Evolutionary conservation across 2,329 filamentous ascomycete species (phyloP), one percentile per base, ranked within the genome.

Genomic region (Huntiella savannae): DNA sequence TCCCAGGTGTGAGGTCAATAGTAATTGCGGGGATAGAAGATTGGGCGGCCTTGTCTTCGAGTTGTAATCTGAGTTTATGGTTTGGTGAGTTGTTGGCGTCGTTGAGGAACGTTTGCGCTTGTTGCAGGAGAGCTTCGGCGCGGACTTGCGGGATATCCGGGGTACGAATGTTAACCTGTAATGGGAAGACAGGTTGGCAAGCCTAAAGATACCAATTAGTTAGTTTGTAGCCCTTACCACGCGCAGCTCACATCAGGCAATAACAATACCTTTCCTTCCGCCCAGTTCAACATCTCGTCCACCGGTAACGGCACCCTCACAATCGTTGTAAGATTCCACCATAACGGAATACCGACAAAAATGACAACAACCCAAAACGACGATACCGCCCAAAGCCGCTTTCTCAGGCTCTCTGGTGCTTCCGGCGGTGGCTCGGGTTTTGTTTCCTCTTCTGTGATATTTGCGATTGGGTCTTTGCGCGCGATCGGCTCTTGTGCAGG

Each of bases 251-350:
- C 7, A 6, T n/a, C 12, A 19, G 12, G 6, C n/a, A 12, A 35
- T 15, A 19, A 36, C 22, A 48, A 64, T 51, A 61, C 87, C 71
- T 82, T 84, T 53, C 86, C 86, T 56, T 92, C 82, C 7, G 85
- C 82, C 88, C 91, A 96, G 51, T 81, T 73, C 54, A 82, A 73
- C 91, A 98, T 98, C 46, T 78, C 73, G 57, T 81, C 72, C 53
- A 95, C 62, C 4, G 91, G 91, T 54, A 98, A 65, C 39, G 77
- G 71, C 10, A 88, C 87, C 47, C 91, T 75, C 60, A 93, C 87
- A 47, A 96, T 93, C 0, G 82, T 81, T 3, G 91, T 98, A 0
- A 91, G 96, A 60, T 77, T 78, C 77, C 85, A 92, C 91, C 91
- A 98, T 72, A 93, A 79, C 48, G 91, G 91, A 53, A 98, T 61